phyloP scores from a whole-genome alignment of 2,329 filamentous ascomycete species.

The Pseudopyrenochaeta lycopersici region DNA sequence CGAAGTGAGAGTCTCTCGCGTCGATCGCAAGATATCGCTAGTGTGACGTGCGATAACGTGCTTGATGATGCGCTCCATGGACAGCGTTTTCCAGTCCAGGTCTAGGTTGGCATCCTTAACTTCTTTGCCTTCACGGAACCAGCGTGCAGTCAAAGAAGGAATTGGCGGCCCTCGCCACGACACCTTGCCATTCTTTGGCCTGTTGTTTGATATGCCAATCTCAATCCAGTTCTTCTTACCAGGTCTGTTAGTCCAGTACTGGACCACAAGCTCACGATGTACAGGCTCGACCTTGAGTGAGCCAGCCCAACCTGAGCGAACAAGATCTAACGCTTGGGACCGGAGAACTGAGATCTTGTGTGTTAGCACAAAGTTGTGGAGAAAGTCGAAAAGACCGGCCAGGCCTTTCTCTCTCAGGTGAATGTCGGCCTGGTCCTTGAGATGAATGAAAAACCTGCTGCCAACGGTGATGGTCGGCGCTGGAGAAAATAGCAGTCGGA shows the following conservation, averaged over 20 bases:
- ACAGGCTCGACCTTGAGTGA: constrained; percentile 80
- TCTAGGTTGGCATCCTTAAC: constrained; percentile 72
- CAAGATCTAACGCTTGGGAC: constrained; percentile 77
- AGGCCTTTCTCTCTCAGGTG: constrained; percentile 76
- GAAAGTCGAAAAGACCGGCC: constrained; percentile 80
- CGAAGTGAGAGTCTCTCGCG: constrained; percentile 65
- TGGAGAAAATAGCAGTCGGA: constrained; percentile 83
- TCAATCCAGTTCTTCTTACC: constrained; percentile 90
- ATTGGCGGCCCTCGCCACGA: constrained; percentile 46
- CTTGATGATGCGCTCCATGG: constrained; percentile 77
- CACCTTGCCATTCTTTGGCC: constrained; percentile 42
- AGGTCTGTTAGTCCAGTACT: constrained; percentile 83
- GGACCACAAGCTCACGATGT: constrained; percentile 82
- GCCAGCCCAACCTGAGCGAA: constrained; percentile 77
- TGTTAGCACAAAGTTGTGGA: constrained; percentile 88
- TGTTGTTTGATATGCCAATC: constrained; percentile 78
- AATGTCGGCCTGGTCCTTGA: constrained; percentile 78
- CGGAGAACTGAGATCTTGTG: constrained; percentile 87
- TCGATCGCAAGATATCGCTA: constrained; percentile 72
- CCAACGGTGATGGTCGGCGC: constrained; percentile 68
- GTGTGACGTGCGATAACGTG: constrained; percentile 79
- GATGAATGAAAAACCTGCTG: constrained; percentile 65
- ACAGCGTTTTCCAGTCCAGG: constrained; percentile 73
- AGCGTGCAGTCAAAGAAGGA: constrained; percentile 68
- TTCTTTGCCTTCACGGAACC: constrained; percentile 85